Conservation (phyloP, 225 moss, liverwort and hornwort species). For the Pseudoscleropodium purum region DNA sequence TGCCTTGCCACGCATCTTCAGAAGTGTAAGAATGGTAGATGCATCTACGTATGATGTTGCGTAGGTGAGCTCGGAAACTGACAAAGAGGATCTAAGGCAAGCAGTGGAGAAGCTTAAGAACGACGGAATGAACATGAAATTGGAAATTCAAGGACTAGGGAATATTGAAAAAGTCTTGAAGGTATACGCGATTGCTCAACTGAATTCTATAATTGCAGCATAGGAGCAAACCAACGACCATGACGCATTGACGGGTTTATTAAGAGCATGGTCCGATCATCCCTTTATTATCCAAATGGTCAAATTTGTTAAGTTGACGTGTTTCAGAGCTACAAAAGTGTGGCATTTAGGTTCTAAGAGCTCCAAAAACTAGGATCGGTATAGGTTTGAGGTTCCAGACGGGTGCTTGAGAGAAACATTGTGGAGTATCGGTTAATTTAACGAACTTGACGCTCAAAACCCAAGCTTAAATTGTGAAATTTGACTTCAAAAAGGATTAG, state of each 20-base stretch:
- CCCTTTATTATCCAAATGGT: background rate
- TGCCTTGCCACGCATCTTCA: background rate
- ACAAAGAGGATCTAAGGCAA: conserved; percentile 59
- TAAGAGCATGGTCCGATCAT: background rate
- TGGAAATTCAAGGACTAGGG: conserved; percentile 70
- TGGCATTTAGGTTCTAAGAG: background rate
- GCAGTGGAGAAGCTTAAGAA: conserved; percentile 66
- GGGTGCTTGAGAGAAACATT: background rate
- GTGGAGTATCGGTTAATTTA: background rate
- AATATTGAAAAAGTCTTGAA: conserved; percentile 65
- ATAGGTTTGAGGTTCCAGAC: background rate
- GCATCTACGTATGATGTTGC: background rate
- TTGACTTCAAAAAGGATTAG: background rate
- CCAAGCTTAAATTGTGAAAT: background rate
- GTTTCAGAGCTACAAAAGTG: background rate
- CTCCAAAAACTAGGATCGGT: background rate
- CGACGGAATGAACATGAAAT: conserved; percentile 63
- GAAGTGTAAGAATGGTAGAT: background rate
- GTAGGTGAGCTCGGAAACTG: conserved; percentile 44
- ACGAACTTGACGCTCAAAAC: background rate
- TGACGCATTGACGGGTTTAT: background rate
- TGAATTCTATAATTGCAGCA: background rate
- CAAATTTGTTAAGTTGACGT: background rate
- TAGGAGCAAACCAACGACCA: background rate
- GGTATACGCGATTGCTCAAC: background rate